These are phyloP conservation scores for Apiospora saccharicola DNA, from an alignment of 2,329 filamentous ascomycete species.

Conservation along the genomic window DNA sequence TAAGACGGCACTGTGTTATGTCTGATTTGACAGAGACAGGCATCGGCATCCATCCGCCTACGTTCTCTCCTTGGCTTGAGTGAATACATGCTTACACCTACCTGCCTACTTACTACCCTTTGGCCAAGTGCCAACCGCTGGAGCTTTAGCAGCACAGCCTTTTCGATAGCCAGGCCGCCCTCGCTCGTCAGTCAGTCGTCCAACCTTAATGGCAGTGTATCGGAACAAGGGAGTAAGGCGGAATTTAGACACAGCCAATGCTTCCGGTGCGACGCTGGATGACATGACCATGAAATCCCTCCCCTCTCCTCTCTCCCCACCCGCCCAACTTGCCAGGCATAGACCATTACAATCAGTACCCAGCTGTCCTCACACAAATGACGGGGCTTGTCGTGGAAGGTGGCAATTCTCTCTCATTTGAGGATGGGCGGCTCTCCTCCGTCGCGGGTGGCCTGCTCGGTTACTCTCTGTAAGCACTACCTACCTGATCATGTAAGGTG, in stretches of 20 bases:
- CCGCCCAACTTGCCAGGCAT: not conserved
- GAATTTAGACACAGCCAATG: constrained; percentile 5
- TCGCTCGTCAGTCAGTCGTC: not conserved
- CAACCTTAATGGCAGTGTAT: constrained; percentile 16
- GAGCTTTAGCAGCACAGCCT: constrained; percentile 4
- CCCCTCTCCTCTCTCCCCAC: not conserved
- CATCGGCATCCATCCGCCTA: not conserved
- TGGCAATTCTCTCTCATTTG: constrained; percentile 16
- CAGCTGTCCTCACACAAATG: not conserved
- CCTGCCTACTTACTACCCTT: not conserved
- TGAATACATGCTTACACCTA: no score
- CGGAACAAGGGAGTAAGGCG: not conserved
- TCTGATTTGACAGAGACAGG: not conserved
- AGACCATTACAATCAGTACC: not conserved
- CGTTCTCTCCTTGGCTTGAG: not conserved
- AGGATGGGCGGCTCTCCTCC: constrained; percentile 11
- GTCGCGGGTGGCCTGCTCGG: not conserved
- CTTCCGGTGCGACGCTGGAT: not conserved
- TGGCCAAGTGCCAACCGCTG: not conserved
- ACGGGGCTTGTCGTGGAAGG: not conserved
- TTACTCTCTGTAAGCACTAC: not conserved
- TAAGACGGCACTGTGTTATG: not conserved
- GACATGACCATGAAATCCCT: constrained; percentile 11
- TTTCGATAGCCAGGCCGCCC: not conserved
- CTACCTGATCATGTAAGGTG: not conserved